Base-by-base conservation (phyloP, 23 red algal genomes). In the Gracilariopsis chorda region DNA sequence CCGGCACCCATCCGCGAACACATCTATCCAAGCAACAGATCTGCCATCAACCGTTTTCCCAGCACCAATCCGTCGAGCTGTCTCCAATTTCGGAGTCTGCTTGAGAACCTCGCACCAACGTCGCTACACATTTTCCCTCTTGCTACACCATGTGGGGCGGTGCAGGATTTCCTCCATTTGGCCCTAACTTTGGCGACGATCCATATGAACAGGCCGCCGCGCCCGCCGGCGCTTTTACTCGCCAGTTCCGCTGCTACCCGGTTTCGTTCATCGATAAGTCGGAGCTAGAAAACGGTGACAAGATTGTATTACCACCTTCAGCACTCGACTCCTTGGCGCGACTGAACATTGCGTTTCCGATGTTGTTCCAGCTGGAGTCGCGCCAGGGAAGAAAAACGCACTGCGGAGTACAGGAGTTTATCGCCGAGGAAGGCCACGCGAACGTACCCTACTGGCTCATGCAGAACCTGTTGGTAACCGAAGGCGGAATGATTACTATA, bases 401-500 rank as follows among this genome's bases (percentile, higher is more conserved):
- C 67, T 90, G 77, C 10, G 97, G 97, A 10, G 97, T 99, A 14
- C 90, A 96, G 63, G 97, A 99, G 82, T 99, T 99, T 59, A 75
- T 93, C 34, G 97, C 97, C 48, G 94, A 99, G 79, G 97, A 99
- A 87, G 97, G 97, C 39, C 87, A 84, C 27, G 93, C 77, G 21
- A 96, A 99, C 65, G 41, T 95, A 4, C 97, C 97, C 7, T 93
- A 96, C 86, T 99, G 97, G 97, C 79, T 96, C 60, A 96, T 99
- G 93, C 77, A 94, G 61, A 94, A 94, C 83, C 75, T 99, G n/a
- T 45, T 90, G 0, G 88, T 95, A 21, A 4, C 64, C 3, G 97
- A 99, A 56, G 97, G 97, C 11, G 97, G 65, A 19, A 84, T 95
- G 72, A 83, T 95, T 23, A 87, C 74, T 48, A 77, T 99, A 7